Base-by-base conservation (phyloP, 495 filamentous ascomycete species). In the Annulohypoxylon maeteangense region DNA sequence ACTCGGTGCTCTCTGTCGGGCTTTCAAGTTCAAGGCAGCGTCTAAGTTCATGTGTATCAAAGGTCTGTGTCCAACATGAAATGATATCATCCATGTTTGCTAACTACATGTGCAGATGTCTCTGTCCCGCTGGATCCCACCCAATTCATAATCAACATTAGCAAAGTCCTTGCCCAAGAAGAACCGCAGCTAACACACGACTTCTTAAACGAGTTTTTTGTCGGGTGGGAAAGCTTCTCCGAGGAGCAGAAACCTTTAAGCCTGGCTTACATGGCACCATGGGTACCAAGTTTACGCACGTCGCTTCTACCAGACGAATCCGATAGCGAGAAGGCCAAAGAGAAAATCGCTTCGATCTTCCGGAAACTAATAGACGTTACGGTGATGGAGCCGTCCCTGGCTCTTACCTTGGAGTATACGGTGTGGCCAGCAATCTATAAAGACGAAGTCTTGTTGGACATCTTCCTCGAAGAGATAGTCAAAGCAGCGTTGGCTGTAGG, bases 171-270 rank as follows among this genome's bases (percentile, higher is more conserved):
- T 45, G 89, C 89, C 23, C 76, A 78, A 55, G 83, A 87, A 25
- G 87, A 91, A 68, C 87, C 89, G 36, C 87, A 88, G 72, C 80
- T 91, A n/a, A 91, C 89, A 1, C 82, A 82, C 34, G 89, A 90
- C 71, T 90, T 91, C 65, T 67, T 91, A 29, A 89, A 87, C 27
- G 89, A 90, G 75, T 91, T 90, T 69, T 91, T 90, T 67, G 86
- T 89, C 40, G 87, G 88, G 8, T 91, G 89, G 89, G 88, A 89
- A 54, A 87, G 87, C 73, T 89, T 89, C 68, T 81, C 85, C 23
- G 83, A 87, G 10, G 83, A 87, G 55, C 88, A 91, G 75, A 84
- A 88, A 66, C 87, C 89, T 4, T 72, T 90, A 51, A 89, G 87
- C 65, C 80, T 91, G 7, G 83, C 86, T 6, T 91, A 91, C 71